Evolutionary conservation across 495 filamentous ascomycete species (phyloP), one percentile per base, ranked within the genome.

Genomic region (Recurvomyces mirabilis): DNA sequence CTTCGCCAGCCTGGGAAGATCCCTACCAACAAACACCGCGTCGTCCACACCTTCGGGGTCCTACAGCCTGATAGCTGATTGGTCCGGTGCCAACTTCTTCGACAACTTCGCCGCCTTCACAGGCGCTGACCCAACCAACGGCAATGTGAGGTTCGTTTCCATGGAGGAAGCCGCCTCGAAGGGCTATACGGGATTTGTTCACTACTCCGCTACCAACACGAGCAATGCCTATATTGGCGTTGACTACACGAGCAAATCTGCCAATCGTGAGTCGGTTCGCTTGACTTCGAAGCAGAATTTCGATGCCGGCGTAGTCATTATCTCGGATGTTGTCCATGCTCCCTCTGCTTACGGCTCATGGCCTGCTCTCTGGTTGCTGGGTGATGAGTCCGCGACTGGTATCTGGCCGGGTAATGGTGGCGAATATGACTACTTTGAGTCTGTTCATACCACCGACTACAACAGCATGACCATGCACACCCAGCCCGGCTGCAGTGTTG

Each of bases 401-500:
- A 35, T 17, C 11, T 57, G 54, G 54, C 54, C 54, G 12, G 17
- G 2, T 3, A 34, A 32, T 22, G 59, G 52, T 28, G 63, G 62
- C 37, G 63, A 66, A 36, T 63, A 61, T 43, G 63, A 94, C 68
- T 87, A 94, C 53, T 79, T 94, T 58, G 87, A 95, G 58, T 84
- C 84, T 30, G 82, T 93, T 47, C 86, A 91, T 62, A 54, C 66
- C 25, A 69, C 79, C 38, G 61, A 68, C 0, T 64, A 70, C 41
- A 82, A 89, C 51, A 58, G 69, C 29, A 77, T 93, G 51, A 79
- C 84, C 2, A 68, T 94, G 25, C 89, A 94, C 60, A 91, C 86
- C 0, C 58, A 59, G 7, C 61, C 69, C 11, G 71, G 72, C n/a
- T 93, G 85, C 61, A 63, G 52, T 26, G 63, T 87, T 44, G 18